A percentile compares a stretch with the other conserved stretches of the same genome.
Conservation (phyloP, 768 basidiomycete genomes). For the Suillus hirtellus region DNA sequence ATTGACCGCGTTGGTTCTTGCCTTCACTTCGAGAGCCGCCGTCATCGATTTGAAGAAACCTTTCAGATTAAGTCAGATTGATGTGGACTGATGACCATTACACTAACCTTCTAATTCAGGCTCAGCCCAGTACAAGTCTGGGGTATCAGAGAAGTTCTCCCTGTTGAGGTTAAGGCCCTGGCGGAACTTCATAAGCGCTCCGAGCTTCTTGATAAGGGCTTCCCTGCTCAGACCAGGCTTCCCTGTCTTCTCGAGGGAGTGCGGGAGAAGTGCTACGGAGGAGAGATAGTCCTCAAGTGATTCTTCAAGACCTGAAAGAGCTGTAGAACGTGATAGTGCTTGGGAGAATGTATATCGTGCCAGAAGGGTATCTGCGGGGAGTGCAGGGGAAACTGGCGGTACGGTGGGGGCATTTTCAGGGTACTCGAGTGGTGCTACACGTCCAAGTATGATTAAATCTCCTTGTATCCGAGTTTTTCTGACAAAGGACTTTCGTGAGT, state of each 20-base stretch:
- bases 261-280: conserved; percentile 79
- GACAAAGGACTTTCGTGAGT: not conserved
- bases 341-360: conserved; percentile 92
- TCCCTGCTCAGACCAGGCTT: conserved; percentile 80
- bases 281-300: conserved; percentile 82
- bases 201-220: conserved; percentile 89
- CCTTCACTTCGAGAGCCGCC: conserved; percentile 82
- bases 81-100: not conserved
- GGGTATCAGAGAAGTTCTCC: conserved; percentile 86
- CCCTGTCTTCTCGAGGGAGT: conserved; percentile 73
- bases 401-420: conserved; percentile 44
- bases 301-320: conserved; percentile 84
- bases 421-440: conserved; percentile 58
- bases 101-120: conserved; percentile 80
- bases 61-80: conserved; percentile 25
- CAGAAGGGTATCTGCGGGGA: conserved; percentile 72
- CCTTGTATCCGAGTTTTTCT: conserved; percentile 89
- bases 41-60: conserved; percentile 85
- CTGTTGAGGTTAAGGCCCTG: conserved; percentile 90
- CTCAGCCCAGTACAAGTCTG: conserved; percentile 94
- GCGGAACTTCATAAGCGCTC: conserved; percentile 87
- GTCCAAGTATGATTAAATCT: conserved; percentile 87
- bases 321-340: conserved; percentile 85
- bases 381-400: conserved; percentile 49
- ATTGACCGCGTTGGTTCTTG: conserved; percentile 79